Evolutionary conservation across 495 filamentous ascomycete species (phyloP).

Genomic region (Venustampulla echinocandica): DNA sequence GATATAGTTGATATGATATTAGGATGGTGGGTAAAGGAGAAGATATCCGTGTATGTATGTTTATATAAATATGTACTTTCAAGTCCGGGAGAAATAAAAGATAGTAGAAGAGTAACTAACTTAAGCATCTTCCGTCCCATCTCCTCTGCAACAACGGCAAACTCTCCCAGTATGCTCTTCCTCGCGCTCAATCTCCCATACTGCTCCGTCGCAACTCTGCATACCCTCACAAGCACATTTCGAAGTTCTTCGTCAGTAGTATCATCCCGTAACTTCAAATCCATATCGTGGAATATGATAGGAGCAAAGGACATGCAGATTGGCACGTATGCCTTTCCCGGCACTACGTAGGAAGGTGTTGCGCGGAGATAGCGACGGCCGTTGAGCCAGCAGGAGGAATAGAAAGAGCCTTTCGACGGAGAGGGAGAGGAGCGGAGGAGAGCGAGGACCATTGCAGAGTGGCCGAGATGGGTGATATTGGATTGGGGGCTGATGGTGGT

Average conservation of each 20-base stretch:
- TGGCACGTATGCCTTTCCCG: conserved; percentile 6
- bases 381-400: conserved; percentile 18
- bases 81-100: too few relatives aligned
- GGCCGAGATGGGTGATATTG: conserved; percentile 15
- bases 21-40: not conserved
- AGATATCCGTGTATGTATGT: not conserved
- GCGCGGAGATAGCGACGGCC: conserved; percentile 13
- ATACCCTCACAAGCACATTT: not conserved
- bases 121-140: conserved; percentile 1
- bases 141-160: conserved; percentile 1
- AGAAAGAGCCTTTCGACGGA: not conserved
- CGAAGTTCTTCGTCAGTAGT: not conserved
- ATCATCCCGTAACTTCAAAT: not conserved
- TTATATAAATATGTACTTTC: too few relatives aligned
- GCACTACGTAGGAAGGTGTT: not conserved
- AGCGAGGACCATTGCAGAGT: conserved; percentile 13
- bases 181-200: conserved; percentile 4
- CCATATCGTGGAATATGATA: conserved; percentile 3
- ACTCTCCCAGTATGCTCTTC: conserved; percentile 4
- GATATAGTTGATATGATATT: not conserved
- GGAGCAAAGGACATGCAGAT: conserved; percentile 13
- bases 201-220: not conserved
- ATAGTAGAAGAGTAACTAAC: too few relatives aligned
- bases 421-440: not conserved
- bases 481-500: not conserved